phyloP scores from a whole-genome alignment of 176 grass and related monocot genomes.

The Oropetium thomaeum region DNA sequence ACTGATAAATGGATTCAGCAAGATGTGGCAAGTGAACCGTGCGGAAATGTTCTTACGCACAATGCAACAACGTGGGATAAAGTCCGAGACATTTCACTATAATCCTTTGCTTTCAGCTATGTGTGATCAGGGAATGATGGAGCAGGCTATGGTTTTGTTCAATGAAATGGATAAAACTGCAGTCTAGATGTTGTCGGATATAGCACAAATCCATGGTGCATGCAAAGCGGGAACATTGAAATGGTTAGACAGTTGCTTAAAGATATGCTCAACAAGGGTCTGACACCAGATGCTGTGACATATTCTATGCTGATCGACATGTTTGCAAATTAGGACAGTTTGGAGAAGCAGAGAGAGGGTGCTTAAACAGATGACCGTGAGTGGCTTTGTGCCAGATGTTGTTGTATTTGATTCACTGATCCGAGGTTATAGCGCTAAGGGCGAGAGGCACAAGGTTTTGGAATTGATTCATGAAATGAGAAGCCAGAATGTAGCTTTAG shows the following conservation, averaged over 20 bases:
- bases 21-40: slow-evolving; percentile 43
- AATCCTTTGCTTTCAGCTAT: slow-evolving; percentile 48
- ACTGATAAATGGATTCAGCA: slow-evolving; percentile 62
- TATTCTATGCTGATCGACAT: slow-evolving; percentile 52
- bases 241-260: slow-evolving; percentile 41
- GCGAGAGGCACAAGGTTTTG: slow-evolving; percentile 23
- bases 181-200: slow-evolving; percentile 43
- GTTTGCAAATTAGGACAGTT: slow-evolving; percentile 51
- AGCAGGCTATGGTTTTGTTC: slow-evolving; percentile 41
- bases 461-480: slow-evolving; percentile 53
- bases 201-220: slow-evolving; percentile 53
- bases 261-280: slow-evolving; percentile 42
- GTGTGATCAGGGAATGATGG: slow-evolving; percentile 52
- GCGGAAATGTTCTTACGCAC: slow-evolving; percentile 36
- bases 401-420: slow-evolving; percentile 60
- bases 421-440: slow-evolving; percentile 36
- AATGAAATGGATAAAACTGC: slow-evolving; percentile 51
- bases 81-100: slow-evolving; percentile 42
- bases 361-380: slow-evolving; percentile 64
- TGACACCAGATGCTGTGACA: slow-evolving; percentile 55
- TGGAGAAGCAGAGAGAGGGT: slow-evolving; percentile 31
- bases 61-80: slow-evolving; percentile 40
- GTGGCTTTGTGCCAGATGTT: slow-evolving; percentile 49
- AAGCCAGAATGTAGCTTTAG: slow-evolving; percentile 44
- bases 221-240: slow-evolving; percentile 47